Evolutionary conservation across 768 basidiomycete genomes (phyloP), one percentile per base, ranked within the genome.

Genomic region (Xerocomellus intermedius): DNA sequence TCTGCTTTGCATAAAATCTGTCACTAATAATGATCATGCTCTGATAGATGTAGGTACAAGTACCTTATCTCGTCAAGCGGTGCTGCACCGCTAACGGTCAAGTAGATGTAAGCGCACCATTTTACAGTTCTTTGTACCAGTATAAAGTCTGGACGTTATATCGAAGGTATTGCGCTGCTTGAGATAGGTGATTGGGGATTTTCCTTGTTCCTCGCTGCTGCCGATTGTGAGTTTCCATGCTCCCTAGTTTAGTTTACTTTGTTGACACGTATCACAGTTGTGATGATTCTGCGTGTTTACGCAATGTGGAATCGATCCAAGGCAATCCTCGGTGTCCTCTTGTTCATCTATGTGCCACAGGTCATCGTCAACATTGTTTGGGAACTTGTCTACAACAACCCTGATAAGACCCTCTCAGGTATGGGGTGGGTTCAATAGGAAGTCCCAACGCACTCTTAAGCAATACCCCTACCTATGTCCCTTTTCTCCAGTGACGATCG

Each of bases 241-340:
- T 13, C 30, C 24, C 14, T 1, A 12, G 24, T 16, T 39, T 22
- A 0, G 8, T 10, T 21, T 28, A 2, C 2, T 17, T 8, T 6
- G 9, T 19, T 52, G 17, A 62, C 5, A 8, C 33, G 2, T 10
- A 10, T 14, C 12, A 19, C 16, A 64, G 62, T 64, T 4, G 36
- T 64, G 37, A 64, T 64, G 62, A 48, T 61, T 19, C 47, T 64
- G 12, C 63, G 62, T 14, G 53, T 64, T 1, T 51, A 47, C 24
- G 49, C 59, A 17, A 64, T 64, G 42, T 64, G 54, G 50, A 7
- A 38, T 14, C 45, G 22, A 28, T 64, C 62, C 21, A 61, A n/a
- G 16, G 17, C 2, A 4, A 30, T 64, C 5, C 24, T 61, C 2
- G 5, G 6, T n/a, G 12, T 56, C 16, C 56, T 64, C 17, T 12